These are phyloP conservation scores for Trichaptum fuscoviolaceum DNA, from an alignment of 768 basidiomycete genomes.

Conservation along the genomic window DNA sequence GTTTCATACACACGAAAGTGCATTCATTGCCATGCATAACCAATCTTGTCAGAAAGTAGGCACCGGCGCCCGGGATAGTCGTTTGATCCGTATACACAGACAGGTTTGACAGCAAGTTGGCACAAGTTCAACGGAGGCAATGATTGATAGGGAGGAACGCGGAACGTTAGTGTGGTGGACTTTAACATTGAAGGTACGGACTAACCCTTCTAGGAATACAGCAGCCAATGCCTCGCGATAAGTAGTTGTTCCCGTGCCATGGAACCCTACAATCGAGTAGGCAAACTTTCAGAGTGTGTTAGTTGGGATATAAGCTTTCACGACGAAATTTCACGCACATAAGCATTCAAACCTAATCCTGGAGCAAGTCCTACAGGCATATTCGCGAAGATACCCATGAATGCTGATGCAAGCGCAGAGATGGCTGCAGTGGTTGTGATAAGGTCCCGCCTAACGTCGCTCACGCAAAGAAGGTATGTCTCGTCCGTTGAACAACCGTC, in stretches of 20 bases:
- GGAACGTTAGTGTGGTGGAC: neutral
- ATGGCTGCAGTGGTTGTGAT: constrained; percentile 81
- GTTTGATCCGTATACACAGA: neutral
- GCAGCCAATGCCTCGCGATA: constrained; percentile 80
- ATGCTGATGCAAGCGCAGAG: constrained; percentile 64
- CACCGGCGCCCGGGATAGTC: neutral
- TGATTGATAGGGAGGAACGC: constrained; percentile 1
- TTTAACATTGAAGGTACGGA: constrained; percentile 2
- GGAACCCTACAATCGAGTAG: constrained; percentile 83
- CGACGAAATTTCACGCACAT: constrained; percentile 40
- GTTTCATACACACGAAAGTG: neutral
- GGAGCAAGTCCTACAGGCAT: constrained; percentile 88
- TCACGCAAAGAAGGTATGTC: constrained; percentile 51
- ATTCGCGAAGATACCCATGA: constrained; percentile 83
- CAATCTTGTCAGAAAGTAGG: neutral
- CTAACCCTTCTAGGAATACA: constrained; percentile 83
- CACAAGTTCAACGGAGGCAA: neutral
- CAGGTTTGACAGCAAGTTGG: neutral
- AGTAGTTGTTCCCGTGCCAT: constrained; percentile 62
- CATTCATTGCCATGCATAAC: neutral
- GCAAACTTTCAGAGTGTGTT: constrained; percentile 51
- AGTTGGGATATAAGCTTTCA: neutral
- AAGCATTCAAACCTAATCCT: constrained; percentile 78
- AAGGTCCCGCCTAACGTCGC: constrained; percentile 63
- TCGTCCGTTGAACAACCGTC: constrained; percentile 51